Conservation (phyloP, 208 protist species). For the Trypanosoma scelopori region DNA sequence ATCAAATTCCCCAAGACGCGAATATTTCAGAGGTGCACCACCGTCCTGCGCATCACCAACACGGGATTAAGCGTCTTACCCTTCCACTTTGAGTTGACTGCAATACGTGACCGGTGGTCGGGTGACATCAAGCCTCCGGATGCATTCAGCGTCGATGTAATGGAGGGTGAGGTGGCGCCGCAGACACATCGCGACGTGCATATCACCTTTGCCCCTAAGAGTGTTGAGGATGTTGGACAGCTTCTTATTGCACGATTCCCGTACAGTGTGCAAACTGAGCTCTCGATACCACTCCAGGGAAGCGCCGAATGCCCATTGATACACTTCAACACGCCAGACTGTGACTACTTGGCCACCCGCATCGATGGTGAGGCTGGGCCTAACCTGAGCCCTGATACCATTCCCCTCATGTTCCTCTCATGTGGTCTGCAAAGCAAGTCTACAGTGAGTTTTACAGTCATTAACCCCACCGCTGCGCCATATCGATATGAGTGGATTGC, state of each 20-base stretch:
- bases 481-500: slow-evolving; percentile 95
- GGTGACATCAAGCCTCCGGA: not conserved
- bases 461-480: slow-evolving; percentile 93
- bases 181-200: slow-evolving; percentile 49
- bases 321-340: slow-evolving; percentile 93
- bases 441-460: slow-evolving; percentile 89
- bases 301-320: slow-evolving; percentile 92
- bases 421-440: slow-evolving; percentile 91
- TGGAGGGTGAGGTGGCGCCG: slow-evolving; percentile 49
- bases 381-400: slow-evolving; percentile 48
- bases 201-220: slow-evolving; percentile 86
- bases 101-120: not conserved
- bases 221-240: slow-evolving; percentile 44
- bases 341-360: slow-evolving; percentile 85
- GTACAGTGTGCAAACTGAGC: slow-evolving; percentile 41
- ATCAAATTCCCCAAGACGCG: slow-evolving; percentile 92
- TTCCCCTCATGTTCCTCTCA: slow-evolving; percentile 65
- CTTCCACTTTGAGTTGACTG: slow-evolving; percentile 60
- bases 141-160: slow-evolving; percentile 80
- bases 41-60: slow-evolving; percentile 87
- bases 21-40: slow-evolving; percentile 91
- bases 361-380: slow-evolving; percentile 55
- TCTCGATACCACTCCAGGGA: slow-evolving; percentile 75
- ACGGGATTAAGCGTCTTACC: slow-evolving; percentile 73
- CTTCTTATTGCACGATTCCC: slow-evolving; percentile 61